These are phyloP conservation scores for Solanum appendiculatum DNA, from an alignment of 257 asterid species.

Conservation along the genomic window DNA sequence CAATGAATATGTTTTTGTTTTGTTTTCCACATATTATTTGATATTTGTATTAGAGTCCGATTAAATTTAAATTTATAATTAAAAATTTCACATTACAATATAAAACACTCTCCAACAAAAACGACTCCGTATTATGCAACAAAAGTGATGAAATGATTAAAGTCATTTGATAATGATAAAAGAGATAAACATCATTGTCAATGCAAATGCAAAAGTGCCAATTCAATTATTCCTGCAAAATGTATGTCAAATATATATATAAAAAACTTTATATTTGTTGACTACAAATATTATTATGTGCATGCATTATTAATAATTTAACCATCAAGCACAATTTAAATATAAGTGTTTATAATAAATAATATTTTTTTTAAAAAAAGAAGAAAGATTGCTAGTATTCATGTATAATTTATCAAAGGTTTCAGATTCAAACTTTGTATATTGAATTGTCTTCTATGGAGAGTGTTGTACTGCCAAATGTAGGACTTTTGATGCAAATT, in stretches of 20 bases:
- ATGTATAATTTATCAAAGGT: background rate
- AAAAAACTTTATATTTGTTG: background rate
- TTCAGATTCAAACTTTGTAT: background rate
- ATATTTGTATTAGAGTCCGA: rapidly evolving
- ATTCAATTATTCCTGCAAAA: conserved; percentile 25
- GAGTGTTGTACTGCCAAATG: background rate
- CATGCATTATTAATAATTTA: background rate
- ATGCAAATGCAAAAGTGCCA: conserved; percentile 12
- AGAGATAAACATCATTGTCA: conserved; percentile 15
- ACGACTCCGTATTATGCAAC: background rate
- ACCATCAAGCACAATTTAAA: background rate
- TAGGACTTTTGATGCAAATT: background rate
- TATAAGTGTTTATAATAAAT: background rate
- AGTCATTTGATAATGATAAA: conserved; percentile 20
- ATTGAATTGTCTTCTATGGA: background rate
- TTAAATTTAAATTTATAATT: background rate
- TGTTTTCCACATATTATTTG: background rate
- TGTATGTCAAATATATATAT: background rate
- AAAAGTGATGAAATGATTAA: conserved; percentile 37
- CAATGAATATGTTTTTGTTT: background rate
- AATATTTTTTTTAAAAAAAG: no score
- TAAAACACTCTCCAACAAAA: background rate
- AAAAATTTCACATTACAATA: rapidly evolving
- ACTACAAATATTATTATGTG: background rate
- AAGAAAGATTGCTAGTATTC: background rate